phyloP scores from a whole-genome alignment of 108 stramenopile genomes.

The Nitzschia palea region DNA sequence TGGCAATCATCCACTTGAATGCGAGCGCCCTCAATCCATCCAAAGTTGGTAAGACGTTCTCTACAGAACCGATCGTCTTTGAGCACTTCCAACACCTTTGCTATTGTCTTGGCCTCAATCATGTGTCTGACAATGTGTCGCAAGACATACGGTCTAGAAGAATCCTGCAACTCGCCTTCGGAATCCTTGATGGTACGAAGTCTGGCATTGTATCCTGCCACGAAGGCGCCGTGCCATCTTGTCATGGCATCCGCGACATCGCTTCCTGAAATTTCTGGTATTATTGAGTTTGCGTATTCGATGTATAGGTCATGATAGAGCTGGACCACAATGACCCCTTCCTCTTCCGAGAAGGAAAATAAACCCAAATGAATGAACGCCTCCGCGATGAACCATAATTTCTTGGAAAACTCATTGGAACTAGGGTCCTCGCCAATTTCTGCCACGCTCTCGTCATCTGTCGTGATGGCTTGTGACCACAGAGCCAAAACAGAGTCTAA shows the following conservation, averaged over 20 bases:
- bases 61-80: conserved; percentile 47
- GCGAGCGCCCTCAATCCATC: conserved; percentile 45
- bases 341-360: conserved; percentile 22
- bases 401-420: conserved; percentile 12
- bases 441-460: conserved; percentile 16
- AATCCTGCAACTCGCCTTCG: not conserved
- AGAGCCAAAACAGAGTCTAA: conserved; percentile 32
- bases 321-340: conserved; percentile 19
- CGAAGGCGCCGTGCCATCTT: conserved; percentile 53
- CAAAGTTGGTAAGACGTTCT: conserved; percentile 45
- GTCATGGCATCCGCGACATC: conserved; percentile 14
- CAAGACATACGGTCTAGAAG: conserved; percentile 39
- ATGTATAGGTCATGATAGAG: conserved; percentile 34
- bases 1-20: conserved; percentile 44
- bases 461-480: conserved; percentile 30
- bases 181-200: conserved; percentile 8
- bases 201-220: conserved; percentile 25
- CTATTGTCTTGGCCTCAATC: conserved; percentile 45
- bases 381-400: conserved; percentile 35
- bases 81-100: conserved; percentile 39
- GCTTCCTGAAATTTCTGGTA: conserved; percentile 14
- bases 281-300: conserved; percentile 21
- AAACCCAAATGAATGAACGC: conserved; percentile 43
- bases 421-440: conserved; percentile 22
- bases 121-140: conserved; percentile 46